These are phyloP conservation scores for Juncus effusus DNA, from an alignment of 176 grass and related monocot genomes.

Conservation along the genomic window DNA sequence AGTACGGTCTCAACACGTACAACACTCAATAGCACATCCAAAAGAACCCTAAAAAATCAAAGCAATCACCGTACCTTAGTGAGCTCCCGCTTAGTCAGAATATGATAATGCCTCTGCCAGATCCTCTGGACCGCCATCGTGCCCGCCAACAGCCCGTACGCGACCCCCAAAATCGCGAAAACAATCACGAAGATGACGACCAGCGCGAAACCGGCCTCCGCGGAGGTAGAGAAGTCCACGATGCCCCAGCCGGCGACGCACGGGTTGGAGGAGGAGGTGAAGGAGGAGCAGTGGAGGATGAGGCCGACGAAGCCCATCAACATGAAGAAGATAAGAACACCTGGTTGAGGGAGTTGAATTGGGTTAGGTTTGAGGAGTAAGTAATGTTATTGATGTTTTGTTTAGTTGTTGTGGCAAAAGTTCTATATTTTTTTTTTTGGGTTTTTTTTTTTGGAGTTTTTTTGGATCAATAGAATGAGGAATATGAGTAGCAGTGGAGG, in stretches of 20 bases:
- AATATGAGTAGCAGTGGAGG: constrained; percentile 50
- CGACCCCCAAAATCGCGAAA: constrained; percentile 85
- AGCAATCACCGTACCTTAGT: constrained; percentile 51
- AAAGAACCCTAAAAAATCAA: neutral
- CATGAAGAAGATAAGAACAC: constrained; percentile 87
- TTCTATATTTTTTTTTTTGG: neutral
- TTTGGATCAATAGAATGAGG: constrained; percentile 37
- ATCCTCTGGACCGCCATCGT: constrained; percentile 92
- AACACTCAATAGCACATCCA: too few relatives aligned
- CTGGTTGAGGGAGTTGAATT: constrained; percentile 25
- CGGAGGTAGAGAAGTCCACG: constrained; percentile 80
- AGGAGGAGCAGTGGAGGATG: constrained; percentile 83
- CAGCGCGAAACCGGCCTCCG: constrained; percentile 92
- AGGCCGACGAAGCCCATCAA: constrained; percentile 84
- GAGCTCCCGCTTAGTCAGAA: constrained; percentile 90
- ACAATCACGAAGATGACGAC: constrained; percentile 80
- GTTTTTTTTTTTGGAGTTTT: too few relatives aligned
- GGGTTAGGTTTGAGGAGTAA: neutral
- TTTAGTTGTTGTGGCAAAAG: neutral
- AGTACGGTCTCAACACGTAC: too few relatives aligned
- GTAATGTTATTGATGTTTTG: neutral
- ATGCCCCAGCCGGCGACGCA: constrained; percentile 99
- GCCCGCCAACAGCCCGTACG: constrained; percentile 80
- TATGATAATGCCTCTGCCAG: constrained; percentile 98
- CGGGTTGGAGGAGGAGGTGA: constrained; percentile 73